Conservation (phyloP, 805 yeast genomes). For the Suhomyces sp. region DNA sequence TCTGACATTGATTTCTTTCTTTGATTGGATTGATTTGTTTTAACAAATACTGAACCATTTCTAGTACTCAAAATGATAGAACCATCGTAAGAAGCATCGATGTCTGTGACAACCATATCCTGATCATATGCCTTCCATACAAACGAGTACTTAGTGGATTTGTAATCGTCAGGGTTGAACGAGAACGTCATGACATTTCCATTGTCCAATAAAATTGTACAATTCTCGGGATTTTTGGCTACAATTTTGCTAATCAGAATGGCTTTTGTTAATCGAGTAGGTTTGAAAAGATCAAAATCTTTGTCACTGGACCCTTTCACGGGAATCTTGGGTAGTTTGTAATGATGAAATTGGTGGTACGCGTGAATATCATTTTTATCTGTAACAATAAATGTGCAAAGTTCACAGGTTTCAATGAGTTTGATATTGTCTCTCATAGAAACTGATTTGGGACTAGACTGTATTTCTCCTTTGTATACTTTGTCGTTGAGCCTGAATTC, state of each 20-base stretch:
- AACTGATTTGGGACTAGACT: constrained; percentile 36
- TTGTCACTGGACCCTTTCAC: constrained; percentile 34
- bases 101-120: constrained; percentile 59
- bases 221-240: constrained; percentile 37
- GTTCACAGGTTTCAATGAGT: constrained; percentile 61
- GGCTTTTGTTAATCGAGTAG: constrained; percentile 46
- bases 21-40: constrained; percentile 19
- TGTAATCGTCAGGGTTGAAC: constrained; percentile 22
- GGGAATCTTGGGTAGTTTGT: constrained; percentile 43
- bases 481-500: constrained; percentile 30
- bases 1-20: constrained; percentile 34
- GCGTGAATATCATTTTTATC: constrained; percentile 59
- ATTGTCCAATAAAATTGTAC: constrained; percentile 52
- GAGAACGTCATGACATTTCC: constrained; percentile 54
- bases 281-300: constrained; percentile 54
- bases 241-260: constrained; percentile 30
- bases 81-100: constrained; percentile 67
- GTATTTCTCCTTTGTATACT: constrained; percentile 35
- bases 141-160: constrained; percentile 42
- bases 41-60: constrained; percentile 65
- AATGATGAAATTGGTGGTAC: constrained; percentile 54
- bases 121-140: constrained; percentile 64
- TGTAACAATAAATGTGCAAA: constrained; percentile 64
- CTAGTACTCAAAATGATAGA: constrained; percentile 63
- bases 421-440: constrained; percentile 50